Evolutionary conservation across 2,329 filamentous ascomycete species (phyloP).

Genomic region (Claviceps digitariae): DNA sequence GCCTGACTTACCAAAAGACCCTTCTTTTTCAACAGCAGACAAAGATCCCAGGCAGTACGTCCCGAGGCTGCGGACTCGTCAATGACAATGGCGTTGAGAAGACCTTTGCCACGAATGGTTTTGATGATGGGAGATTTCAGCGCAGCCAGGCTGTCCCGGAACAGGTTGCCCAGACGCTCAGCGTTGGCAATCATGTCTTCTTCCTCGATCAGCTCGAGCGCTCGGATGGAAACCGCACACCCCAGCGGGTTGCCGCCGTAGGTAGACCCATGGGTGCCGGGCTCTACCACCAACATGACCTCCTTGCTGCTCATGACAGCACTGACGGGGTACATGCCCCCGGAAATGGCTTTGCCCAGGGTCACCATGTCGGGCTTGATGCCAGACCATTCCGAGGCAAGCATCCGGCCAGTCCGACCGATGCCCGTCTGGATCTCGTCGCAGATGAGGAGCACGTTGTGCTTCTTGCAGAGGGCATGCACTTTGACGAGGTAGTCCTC

Average conservation of each 20-base stretch:
- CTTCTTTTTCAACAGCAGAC: conserved; percentile 89
- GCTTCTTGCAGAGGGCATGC: conserved; percentile 76
- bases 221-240: conserved; percentile 89
- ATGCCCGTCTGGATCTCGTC: conserved; percentile 99
- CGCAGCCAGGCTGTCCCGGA: conserved; percentile 64
- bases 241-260: conserved; percentile 95
- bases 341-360: conserved; percentile 93
- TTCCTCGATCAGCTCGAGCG: conserved; percentile 85
- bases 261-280: conserved; percentile 94
- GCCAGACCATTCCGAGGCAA: conserved; percentile 87
- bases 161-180: conserved; percentile 65
- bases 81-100: conserved; percentile 92
- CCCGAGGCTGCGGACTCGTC: conserved; percentile 78
- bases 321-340: conserved; percentile 98
- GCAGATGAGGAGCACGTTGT: conserved; percentile 92
- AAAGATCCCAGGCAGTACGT: conserved; percentile 89
- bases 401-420: conserved; percentile 82
- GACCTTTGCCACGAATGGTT: conserved; percentile 76
- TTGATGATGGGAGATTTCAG: conserved; percentile 72
- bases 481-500: conserved; percentile 75
- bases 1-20: conserved; percentile 65
- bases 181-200: conserved; percentile 77
- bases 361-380: conserved; percentile 94
- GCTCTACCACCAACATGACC: conserved; percentile 90
- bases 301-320: conserved; percentile 80